These are phyloP conservation scores for Globisporangium spiculum DNA, from an alignment of 352 stramenopile species.

Conservation along the genomic window DNA sequence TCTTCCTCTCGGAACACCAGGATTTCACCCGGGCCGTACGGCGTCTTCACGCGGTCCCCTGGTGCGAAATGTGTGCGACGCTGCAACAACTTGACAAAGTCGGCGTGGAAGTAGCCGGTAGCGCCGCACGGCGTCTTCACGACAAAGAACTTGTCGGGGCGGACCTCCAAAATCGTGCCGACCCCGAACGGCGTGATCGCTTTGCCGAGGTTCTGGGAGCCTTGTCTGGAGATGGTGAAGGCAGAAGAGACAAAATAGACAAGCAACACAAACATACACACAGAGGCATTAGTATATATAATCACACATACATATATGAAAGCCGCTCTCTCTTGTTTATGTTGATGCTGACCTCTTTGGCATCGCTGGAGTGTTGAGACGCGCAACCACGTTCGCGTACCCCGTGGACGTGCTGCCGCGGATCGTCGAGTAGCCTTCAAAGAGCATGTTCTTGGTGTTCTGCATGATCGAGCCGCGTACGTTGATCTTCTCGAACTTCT, in stretches of 20 bases:
- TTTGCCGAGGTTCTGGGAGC: conserved; percentile 25
- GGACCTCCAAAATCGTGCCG: conserved; percentile 43
- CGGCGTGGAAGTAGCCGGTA: conserved; percentile 45
- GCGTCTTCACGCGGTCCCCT: conserved; percentile 53
- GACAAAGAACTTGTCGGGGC: conserved; percentile 56
- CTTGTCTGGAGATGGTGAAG: conserved; percentile 4
- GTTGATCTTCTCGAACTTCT: conserved; percentile 85
- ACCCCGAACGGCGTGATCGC: conserved; percentile 51
- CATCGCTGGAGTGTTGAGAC: conserved; percentile 47
- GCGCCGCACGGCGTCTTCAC: conserved; percentile 45
- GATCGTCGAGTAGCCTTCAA: conserved; percentile 76
- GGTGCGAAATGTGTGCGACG: conserved; percentile 46
- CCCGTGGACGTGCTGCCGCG: conserved; percentile 47
- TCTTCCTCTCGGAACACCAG: conserved; percentile 51
- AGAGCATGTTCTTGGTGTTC: conserved; percentile 78
- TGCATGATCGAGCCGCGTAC: conserved; percentile 63
- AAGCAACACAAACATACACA: conserved; percentile 1
- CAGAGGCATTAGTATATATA: conserved; percentile 4
- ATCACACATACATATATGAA: not conserved
- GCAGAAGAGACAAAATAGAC: not conserved
- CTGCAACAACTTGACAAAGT: conserved; percentile 47
- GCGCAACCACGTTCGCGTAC: conserved; percentile 49
- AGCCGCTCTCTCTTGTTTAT: not conserved
- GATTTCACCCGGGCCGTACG: conserved; percentile 47
- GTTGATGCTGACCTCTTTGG: not conserved